Conservation (phyloP, 768 basidiomycete genomes). For the Porphyrellus cyaneotinctus region DNA sequence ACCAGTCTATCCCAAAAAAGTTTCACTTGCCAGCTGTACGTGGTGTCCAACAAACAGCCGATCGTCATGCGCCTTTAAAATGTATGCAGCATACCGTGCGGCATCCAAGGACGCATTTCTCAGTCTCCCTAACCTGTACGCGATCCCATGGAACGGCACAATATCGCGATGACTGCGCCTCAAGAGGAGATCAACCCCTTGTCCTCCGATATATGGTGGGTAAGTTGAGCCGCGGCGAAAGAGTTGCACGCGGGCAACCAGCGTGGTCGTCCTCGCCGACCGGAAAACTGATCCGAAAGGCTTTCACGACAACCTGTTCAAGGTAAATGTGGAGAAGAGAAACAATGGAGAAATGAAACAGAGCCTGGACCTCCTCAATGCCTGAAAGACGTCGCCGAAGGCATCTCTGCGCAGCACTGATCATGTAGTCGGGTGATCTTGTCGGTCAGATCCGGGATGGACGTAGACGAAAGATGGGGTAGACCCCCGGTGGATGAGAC, state of each 20-base stretch:
- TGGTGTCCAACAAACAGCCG: not conserved
- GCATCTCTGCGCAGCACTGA: not conserved
- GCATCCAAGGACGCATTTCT: constrained; percentile 5
- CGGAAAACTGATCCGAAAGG: constrained; percentile 5
- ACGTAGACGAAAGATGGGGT: not conserved
- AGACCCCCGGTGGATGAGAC: not conserved
- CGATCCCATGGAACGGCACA: not conserved
- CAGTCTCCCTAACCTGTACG: not conserved
- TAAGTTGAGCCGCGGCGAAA: no score
- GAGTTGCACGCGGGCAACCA: not conserved
- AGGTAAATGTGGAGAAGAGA: not conserved
- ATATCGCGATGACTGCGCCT: constrained; percentile 1
- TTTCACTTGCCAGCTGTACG: constrained; percentile 2
- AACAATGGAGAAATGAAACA: not conserved
- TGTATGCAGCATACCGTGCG: not conserved
- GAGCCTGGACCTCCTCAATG: not conserved
- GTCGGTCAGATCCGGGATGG: not conserved
- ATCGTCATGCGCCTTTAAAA: not conserved
- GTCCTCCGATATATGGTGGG: not conserved
- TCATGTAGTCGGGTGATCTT: not conserved
- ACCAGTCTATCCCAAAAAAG: no score
- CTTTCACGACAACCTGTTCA: constrained; percentile 4
- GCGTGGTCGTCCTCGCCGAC: not conserved
- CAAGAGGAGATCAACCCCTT: not conserved
- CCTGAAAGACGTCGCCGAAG: constrained; percentile 3